Evolutionary conservation across 2,329 filamentous ascomycete species (phyloP), one percentile per base, ranked within the genome.

Genomic region (Epichloe glyceriae): DNA sequence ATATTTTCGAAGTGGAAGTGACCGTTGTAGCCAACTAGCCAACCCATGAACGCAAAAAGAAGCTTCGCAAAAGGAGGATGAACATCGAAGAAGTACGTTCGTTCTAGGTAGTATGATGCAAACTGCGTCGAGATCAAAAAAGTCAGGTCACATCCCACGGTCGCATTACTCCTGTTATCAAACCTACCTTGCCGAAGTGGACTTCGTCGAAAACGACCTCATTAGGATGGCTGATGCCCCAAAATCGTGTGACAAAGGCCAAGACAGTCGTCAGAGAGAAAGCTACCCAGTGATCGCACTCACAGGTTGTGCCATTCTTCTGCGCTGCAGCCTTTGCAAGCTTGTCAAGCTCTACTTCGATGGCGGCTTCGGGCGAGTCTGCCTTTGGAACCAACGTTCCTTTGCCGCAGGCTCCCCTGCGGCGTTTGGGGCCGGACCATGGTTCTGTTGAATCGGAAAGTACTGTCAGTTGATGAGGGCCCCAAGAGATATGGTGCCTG

Each of bases 31-130:
- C 93, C 93, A 49, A 97, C 87, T 50, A 97, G 79, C 93, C 93
- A 98, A 66, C 93, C 93, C 72, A 95, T 89, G 57, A 96, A 81
- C 59, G 90, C 93, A 66, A 97, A 97, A 47, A 98, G 83, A 54
- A 98, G 88, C 76, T 98, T 98, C 69, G 88, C 93, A 61, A 98
- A 94, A 15, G 93, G 93, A 59, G 93, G 93, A 69, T 98, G 93
- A 50, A 98, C 93, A 73, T 98, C 93, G 82, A 98, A 98, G 78
- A 98, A 98, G 75, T 97, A 98, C 55, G 89, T 96, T 62, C 89
- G 85, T 72, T 96, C 85, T 60, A 98, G 83, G 68, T 98, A 98
- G 65, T 82, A 85, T 10, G 82, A 85, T 51, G 82, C 82, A 63
- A 85, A 85, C 82, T 85, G 60, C 11, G 30, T 43, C 14, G 34